These are phyloP conservation scores for Vigna hirtella DNA, from an alignment of 306 rosid species.

Conservation along the genomic window DNA sequence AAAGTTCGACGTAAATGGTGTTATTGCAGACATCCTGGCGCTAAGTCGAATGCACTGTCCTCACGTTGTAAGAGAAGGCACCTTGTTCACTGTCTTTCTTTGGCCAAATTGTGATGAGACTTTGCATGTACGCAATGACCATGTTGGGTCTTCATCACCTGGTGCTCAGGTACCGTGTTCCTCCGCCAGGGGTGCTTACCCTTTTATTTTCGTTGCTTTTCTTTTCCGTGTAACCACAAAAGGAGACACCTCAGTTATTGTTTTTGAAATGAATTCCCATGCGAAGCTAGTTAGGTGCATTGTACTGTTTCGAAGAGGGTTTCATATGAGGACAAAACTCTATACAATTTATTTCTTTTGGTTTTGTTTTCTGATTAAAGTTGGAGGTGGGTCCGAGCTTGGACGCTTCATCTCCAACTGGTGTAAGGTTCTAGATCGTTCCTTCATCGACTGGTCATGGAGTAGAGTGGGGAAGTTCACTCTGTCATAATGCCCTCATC, in stretches of 20 bases:
- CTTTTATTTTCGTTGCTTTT: not conserved
- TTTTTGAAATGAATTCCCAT: not conserved
- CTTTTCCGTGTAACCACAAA: slow-evolving; percentile 9
- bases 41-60: not conserved
- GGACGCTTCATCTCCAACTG: not conserved
- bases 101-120: slow-evolving; percentile 15
- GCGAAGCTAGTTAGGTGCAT: not conserved
- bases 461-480: no score
- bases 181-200: not conserved
- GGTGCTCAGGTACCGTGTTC: slow-evolving; percentile 8
- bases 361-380: not conserved
- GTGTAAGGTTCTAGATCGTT: not conserved
- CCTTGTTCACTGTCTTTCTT: not conserved
- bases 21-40: slow-evolving; percentile 2
- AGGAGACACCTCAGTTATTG: slow-evolving; percentile 1
- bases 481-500: not conserved
- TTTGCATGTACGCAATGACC: not conserved
- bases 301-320: not conserved
- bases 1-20: not conserved
- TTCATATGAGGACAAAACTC: not conserved
- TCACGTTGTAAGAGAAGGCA: not conserved
- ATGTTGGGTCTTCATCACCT: slow-evolving; percentile 31
- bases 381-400: not conserved
- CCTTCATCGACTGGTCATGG: not conserved
- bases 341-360: not conserved